Base-by-base conservation (phyloP, 2,329 filamentous ascomycete species). In the Byssothecium circinans region DNA sequence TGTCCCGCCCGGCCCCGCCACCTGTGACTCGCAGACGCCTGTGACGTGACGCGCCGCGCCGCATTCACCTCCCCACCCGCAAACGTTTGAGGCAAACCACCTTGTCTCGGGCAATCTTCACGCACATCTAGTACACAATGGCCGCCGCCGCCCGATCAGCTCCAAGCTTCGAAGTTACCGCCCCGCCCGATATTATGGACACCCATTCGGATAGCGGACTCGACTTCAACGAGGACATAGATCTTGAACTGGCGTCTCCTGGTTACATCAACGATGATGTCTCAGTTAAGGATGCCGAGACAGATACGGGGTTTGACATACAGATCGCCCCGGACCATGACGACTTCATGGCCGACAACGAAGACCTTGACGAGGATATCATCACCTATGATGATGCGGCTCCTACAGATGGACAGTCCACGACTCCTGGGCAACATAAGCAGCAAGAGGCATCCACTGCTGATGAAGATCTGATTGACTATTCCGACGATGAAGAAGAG, bases 171-270 rank as follows among this genome's bases (percentile, higher is more conserved):
- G 61, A 70, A 30, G 50, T 69, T 2, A 58, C 71, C 23, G 68
- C 67, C 3, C 67, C 71, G 44, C 73, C 74, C 41, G 79, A 81
- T 57, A 75, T 75, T 45, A 82, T 82, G 80, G 80, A 83, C 53
- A 73, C 85, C 60, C 73, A 79, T 59, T 74, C 78, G 34, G 74
- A 77, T 19, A 60, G 68, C 47, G 75, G 68, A 29, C 76, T 79
- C 43, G 74, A 74, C 42, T 78, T 82, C 45, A 79, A 81, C 45
- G 80, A 83, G 48, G 82, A 86, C 50, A 74, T 85, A 50, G 67
- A 64, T 11, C 55, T 61, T 50, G 67, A 64, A 11, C 54, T 61
- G 23, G 54, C 57, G 43, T 56, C 53, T 30, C 53, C 60, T 12
- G 41, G 48, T 8, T 36, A 50, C 8, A 14, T 37, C 4, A 47